Evolutionary conservation across 768 basidiomycete genomes (phyloP).

Genomic region (Suillus lakei): DNA sequence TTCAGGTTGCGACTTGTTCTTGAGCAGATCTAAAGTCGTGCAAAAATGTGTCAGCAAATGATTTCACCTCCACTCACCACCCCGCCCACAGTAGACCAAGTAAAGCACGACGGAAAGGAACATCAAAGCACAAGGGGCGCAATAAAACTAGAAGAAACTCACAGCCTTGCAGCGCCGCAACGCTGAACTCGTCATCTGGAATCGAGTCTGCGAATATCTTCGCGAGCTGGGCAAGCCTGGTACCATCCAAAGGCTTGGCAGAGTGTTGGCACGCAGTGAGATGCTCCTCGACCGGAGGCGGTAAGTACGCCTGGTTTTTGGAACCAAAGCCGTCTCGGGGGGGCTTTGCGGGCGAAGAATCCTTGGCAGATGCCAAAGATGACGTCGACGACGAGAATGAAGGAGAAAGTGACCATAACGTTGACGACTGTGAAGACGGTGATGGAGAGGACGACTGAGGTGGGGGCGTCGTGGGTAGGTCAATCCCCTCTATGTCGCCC

Average conservation of each 20-base stretch:
- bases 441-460: conserved; percentile 46
- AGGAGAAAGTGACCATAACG: conserved; percentile 48
- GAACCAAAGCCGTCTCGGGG: conserved; percentile 47
- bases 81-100: conserved; percentile 21
- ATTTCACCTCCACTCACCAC: conserved; percentile 27
- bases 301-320: conserved; percentile 62
- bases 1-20: conserved; percentile 85
- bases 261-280: conserved; percentile 62
- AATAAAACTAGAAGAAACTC: conserved; percentile 43
- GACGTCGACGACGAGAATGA: conserved; percentile 49
- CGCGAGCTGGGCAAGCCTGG: conserved; percentile 69
- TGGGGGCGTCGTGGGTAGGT: conserved; percentile 43
- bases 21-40: conserved; percentile 63
- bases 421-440: conserved; percentile 49
- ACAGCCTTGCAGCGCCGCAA: conserved; percentile 92
- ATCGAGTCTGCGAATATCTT: conserved; percentile 81
- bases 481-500: conserved; percentile 52
- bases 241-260: conserved; percentile 67
- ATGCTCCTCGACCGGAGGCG: conserved; percentile 67
- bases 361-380: conserved; percentile 38
- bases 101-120: conserved; percentile 18
- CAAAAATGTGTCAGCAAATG: conserved; percentile 29
- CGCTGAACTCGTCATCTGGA: conserved; percentile 86
- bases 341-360: conserved; percentile 22
- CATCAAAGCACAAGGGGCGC: conserved; percentile 14